phyloP scores from a whole-genome alignment of 352 stramenopile genomes.

The Globisporangium solare region DNA sequence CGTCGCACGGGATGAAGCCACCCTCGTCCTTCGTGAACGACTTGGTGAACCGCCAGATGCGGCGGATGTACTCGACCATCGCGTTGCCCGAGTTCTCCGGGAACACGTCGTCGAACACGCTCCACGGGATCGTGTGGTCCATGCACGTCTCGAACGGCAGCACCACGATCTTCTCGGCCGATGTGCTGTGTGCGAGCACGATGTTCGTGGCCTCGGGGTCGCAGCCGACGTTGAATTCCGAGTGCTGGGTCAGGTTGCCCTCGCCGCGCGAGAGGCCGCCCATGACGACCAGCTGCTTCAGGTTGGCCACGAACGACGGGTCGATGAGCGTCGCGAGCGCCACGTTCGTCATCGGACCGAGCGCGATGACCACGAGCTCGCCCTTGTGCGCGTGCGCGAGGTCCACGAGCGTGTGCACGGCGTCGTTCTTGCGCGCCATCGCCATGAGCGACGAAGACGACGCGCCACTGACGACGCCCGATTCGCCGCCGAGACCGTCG shows the following conservation, averaged over 20 bases:
- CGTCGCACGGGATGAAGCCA: conserved; percentile 68
- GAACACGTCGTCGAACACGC: conserved; percentile 66
- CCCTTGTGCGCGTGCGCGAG: conserved; percentile 46
- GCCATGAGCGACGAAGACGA: conserved; percentile 23
- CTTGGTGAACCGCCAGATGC: conserved; percentile 60
- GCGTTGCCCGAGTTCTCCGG: conserved; percentile 26
- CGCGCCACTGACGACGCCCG: conserved; percentile 13
- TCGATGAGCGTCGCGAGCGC: conserved; percentile 71
- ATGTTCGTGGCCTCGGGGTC: conserved; percentile 78
- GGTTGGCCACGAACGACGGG: conserved; percentile 50
- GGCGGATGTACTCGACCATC: conserved; percentile 45
- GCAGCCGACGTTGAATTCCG: conserved; percentile 80
- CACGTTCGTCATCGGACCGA: conserved; percentile 78
- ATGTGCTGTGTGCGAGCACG: conserved; percentile 55
- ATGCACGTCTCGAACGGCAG: conserved; percentile 67
- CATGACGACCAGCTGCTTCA: conserved; percentile 74
- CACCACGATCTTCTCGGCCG: conserved; percentile 52
- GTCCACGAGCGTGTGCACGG: conserved; percentile 62
- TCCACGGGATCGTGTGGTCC: conserved; percentile 56
- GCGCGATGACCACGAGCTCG: conserved; percentile 68
- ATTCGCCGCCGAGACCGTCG: conserved; percentile 61
- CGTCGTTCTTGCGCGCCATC: conserved; percentile 45
- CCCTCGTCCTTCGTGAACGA: conserved; percentile 25
- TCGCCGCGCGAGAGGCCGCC: conserved; percentile 61
- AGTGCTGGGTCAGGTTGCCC: conserved; percentile 61